Conservation (phyloP, 2,329 filamentous ascomycete species). For the Cytospora chrysosperma region DNA sequence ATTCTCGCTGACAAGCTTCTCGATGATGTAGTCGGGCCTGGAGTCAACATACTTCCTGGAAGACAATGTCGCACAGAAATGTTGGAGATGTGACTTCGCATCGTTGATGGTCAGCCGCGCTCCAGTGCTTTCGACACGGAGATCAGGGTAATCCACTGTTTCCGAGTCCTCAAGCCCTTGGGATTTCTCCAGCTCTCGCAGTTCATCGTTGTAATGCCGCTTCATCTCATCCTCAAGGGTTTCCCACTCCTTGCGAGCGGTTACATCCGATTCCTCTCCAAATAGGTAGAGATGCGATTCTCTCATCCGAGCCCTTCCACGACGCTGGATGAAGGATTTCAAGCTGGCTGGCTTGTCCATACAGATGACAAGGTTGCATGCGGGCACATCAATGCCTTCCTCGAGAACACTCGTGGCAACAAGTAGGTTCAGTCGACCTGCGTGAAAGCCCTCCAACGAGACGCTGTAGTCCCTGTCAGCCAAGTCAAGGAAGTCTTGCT, state of each 20-base stretch:
- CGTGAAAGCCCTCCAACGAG: slow-evolving; percentile 51
- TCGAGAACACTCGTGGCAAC: slow-evolving; percentile 65
- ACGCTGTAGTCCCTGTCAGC: slow-evolving; percentile 35
- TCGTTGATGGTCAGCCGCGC: slow-evolving; percentile 72
- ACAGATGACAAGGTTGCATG: slow-evolving; percentile 61
- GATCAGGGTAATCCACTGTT: slow-evolving; percentile 30
- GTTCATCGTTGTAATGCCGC: slow-evolving; percentile 63
- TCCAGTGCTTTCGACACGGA: slow-evolving; percentile 45
- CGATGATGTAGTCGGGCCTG: slow-evolving; percentile 66
- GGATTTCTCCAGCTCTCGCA: slow-evolving; percentile 48
- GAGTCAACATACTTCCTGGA: slow-evolving; percentile 59
- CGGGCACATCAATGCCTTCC: slow-evolving; percentile 67
- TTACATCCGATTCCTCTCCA: slow-evolving; percentile 33
- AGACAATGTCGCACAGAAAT: slow-evolving; percentile 71
- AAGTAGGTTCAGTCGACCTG: slow-evolving; percentile 55
- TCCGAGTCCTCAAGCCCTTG: slow-evolving; percentile 47
- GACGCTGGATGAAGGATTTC: slow-evolving; percentile 60
- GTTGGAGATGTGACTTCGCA: slow-evolving; percentile 72
- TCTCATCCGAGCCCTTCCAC: slow-evolving; percentile 51
- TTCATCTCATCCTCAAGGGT: slow-evolving; percentile 73
- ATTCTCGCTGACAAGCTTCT: slow-evolving; percentile 35
- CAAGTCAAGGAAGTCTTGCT: slow-evolving; percentile 40
- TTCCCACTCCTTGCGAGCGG: slow-evolving; percentile 54
- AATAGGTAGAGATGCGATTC: slow-evolving; percentile 52
- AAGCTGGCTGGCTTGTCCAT: slow-evolving; percentile 50